Evolutionary conservation across 768 basidiomycete genomes (phyloP), one percentile per base, ranked within the genome.

Genomic region (Flagelloscypha sp.): DNA sequence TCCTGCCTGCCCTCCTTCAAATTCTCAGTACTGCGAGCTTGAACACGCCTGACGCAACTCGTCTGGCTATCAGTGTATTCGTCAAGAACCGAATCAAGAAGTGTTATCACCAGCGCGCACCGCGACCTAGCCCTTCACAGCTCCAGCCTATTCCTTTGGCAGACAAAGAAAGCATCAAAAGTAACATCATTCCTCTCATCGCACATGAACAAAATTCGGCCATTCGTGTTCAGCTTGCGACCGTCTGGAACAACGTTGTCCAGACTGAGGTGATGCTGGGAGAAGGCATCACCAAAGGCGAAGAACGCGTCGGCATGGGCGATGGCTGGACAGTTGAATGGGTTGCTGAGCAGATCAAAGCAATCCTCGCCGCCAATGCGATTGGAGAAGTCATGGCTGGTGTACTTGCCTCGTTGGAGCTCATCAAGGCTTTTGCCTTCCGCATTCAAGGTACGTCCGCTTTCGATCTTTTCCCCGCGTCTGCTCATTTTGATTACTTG

Each of bases 81-180:
- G 68, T 93, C 49, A 94, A 94, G 61, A 94, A 94, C 56, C 82
- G 90, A 48, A 76, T 93, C 41, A 70, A 74, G 37, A 65, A 68
- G 5, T 69, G 69, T 13, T 93, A 89, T 75, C 48, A 74, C 78
- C 39, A 45, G 57, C 30, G 43, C 52, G 37, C 42, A 43, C 12
- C 46, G 53, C 13, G 25, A 32, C 35, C 28, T 35, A 43, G 22
- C 38, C 37, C 20, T 54, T n/a, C n/a, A n/a, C n/a, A n/a, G n/a
- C n/a, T n/a, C n/a, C n/a, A n/a, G n/a, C 65, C 75, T 35, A 81
- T 93, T 54, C 61, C 73, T 2, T 50, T 57, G 20, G 70, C 79
- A 2, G 90, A 92, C 59, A 76, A 81, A 35, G 72, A 72, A 38
- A 74, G 79, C n/a, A 66, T 93, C 46, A 79, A 82, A 41, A 58